A percentile compares a stretch with the other conserved stretches of the same genome.
Evolutionary conservation across 176 grass and related monocot genomes (phyloP).

Genomic region (Triticum monococcum): DNA sequence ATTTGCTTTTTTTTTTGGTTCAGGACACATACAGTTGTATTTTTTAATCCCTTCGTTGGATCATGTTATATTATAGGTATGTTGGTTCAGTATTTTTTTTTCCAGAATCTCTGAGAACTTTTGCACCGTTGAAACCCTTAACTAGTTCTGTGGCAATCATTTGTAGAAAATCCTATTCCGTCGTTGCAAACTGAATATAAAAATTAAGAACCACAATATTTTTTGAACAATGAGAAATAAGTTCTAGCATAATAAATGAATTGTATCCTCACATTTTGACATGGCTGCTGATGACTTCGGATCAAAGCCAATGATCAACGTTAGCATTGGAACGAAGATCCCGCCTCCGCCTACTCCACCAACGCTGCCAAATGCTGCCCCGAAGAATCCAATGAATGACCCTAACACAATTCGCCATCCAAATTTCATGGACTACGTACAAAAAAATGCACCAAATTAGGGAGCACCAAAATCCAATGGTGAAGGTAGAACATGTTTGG

Average conservation of each 20-base stretch:
- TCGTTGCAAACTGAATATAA: background rate
- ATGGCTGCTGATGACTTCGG: slow-evolving; percentile 54
- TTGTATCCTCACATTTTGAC: slow-evolving; percentile 49
- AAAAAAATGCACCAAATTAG: background rate
- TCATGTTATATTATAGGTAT: no score
- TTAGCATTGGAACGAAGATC: slow-evolving; percentile 63
- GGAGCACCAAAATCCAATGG: background rate
- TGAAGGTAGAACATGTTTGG: no score
- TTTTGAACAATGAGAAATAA: background rate
- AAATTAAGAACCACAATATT: background rate
- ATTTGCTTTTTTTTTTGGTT: no score
- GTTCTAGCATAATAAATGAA: background rate
- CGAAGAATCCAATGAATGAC: slow-evolving; percentile 43
- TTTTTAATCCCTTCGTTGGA: no score
- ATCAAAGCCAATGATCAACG: slow-evolving; percentile 58
- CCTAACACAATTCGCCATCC: slow-evolving; percentile 50
- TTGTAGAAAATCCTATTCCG: no score
- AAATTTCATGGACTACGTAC: slow-evolving; percentile 40
- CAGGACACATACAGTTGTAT: no score
- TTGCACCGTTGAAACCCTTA: no score
- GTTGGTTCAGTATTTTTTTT: no score
- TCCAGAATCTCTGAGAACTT: no score
- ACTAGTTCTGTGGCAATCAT: no score
- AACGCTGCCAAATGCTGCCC: slow-evolving; percentile 56
- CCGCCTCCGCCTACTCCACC: slow-evolving; percentile 58